Evolutionary conservation across 2,329 filamentous ascomycete genomes (phyloP).

Genomic region (Hysterium pulicare): DNA sequence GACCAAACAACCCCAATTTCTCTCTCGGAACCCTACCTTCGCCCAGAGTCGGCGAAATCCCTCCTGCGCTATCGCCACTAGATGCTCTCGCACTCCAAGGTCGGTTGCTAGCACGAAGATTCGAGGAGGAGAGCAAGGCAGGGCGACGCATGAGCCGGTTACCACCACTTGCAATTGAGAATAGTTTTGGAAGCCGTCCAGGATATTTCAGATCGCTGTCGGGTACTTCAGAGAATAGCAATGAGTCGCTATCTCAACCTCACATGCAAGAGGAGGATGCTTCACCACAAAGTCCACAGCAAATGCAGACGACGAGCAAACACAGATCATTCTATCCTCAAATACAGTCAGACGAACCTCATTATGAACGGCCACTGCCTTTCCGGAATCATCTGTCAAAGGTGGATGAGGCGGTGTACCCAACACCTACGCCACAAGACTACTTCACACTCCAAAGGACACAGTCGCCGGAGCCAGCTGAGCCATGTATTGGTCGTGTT

Average conservation of each 20-base stretch:
- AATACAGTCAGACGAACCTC: slow-evolving; percentile 28
- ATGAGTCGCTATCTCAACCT: slow-evolving; percentile 32
- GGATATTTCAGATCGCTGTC: slow-evolving; percentile 78
- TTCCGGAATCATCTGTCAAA: slow-evolving; percentile 31
- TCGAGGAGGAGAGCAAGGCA: slow-evolving; percentile 69
- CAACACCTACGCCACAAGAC: slow-evolving; percentile 21
- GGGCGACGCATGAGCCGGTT: slow-evolving; percentile 81
- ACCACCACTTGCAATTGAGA: slow-evolving; percentile 76
- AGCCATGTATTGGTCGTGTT: slow-evolving; percentile 37
- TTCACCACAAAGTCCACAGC: slow-evolving; percentile 14
- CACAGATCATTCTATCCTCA: slow-evolving; percentile 38
- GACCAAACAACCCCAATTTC: slow-evolving; percentile 28
- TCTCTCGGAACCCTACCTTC: slow-evolving; percentile 43
- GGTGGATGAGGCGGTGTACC: slow-evolving; percentile 32
- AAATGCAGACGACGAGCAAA: slow-evolving; percentile 23
- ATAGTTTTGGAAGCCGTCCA: slow-evolving; percentile 73
- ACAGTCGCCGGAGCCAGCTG: slow-evolving; percentile 44
- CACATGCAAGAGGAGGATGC: slow-evolving; percentile 8
- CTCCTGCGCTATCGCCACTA: slow-evolving; percentile 86
- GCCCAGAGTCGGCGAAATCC: slow-evolving; percentile 57
- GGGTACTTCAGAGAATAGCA: slow-evolving; percentile 52
- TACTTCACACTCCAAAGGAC: slow-evolving; percentile 48
- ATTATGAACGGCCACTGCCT: slow-evolving; percentile 24
- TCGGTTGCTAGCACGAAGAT: slow-evolving; percentile 77
- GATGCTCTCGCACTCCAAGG: slow-evolving; percentile 95